phyloP scores from a whole-genome alignment of 441 rosid species.

The Aleurites moluccanus region DNA sequence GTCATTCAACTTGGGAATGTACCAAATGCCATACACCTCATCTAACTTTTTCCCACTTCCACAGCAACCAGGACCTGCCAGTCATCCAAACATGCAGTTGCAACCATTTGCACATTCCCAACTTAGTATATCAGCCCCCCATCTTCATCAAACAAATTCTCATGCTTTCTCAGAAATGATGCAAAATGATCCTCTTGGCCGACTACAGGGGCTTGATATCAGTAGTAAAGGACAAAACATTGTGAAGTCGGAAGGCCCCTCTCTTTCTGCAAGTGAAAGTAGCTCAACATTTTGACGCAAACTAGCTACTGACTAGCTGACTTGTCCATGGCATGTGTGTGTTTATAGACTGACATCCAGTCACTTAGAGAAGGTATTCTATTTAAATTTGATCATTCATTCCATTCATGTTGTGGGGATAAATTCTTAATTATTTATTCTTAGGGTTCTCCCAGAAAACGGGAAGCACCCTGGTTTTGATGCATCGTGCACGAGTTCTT shows the following conservation, averaged over 20 bases:
- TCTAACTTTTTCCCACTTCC: constrained; percentile 44
- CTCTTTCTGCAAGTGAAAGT: constrained; percentile 72
- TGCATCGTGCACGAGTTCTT: constrained; percentile 7
- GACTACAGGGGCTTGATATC: constrained; percentile 69
- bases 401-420: constrained; percentile 24
- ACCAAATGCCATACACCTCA: constrained; percentile 44
- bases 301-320: constrained; percentile 26
- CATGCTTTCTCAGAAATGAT: constrained; percentile 44
- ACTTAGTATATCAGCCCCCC: constrained; percentile 26
- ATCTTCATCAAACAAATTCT: constrained; percentile 38
- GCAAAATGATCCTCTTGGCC: constrained; percentile 53
- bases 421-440: constrained; percentile 22
- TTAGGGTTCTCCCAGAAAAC: constrained; percentile 25
- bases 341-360: constrained; percentile 39
- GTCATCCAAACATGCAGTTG: constrained; percentile 42
- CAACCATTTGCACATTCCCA: constrained; percentile 37
- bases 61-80: constrained; percentile 37
- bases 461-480: constrained; percentile 24
- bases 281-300: constrained; percentile 61
- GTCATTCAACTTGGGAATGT: constrained; percentile 57
- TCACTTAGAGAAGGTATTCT: constrained; percentile 17
- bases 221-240: constrained; percentile 47
- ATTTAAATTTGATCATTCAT: constrained; percentile 19
- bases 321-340: constrained; percentile 27
- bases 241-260: constrained; percentile 71